Percentiles rank a stretch among this genome's conserved stretches.
Conservation (phyloP, 192 early-diverging fungal species). For the Neocallimastix lanati region DNA sequence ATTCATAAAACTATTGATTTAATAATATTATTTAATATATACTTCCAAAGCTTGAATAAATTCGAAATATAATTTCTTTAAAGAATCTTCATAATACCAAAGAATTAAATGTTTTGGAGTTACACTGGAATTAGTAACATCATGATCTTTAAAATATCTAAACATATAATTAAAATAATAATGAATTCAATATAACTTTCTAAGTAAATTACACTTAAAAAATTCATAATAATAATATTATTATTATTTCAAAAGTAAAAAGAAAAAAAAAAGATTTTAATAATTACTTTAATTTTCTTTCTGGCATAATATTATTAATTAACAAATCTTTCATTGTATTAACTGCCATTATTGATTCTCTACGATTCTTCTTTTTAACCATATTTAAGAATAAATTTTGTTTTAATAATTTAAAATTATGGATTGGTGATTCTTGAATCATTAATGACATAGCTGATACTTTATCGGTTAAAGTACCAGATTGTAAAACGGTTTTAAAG, state of each 20-base stretch:
- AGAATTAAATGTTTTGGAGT: conserved; percentile 56
- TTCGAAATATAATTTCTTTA: conserved; percentile 83
- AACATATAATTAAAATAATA: not conserved
- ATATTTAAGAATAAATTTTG: conserved; percentile 42
- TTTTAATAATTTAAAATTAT: conserved; percentile 47
- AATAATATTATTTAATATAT: too few relatives aligned
- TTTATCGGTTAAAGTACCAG: conserved; percentile 84
- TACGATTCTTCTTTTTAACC: conserved; percentile 75
- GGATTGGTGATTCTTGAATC: conserved; percentile 79
- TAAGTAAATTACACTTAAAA: too few relatives aligned
- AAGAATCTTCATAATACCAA: conserved; percentile 86
- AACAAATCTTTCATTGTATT: conserved; percentile 81
- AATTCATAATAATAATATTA: too few relatives aligned
- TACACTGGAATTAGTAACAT: conserved; percentile 33
- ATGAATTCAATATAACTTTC: too few relatives aligned
- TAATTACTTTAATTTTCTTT: conserved; percentile 48
- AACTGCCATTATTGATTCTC: conserved; percentile 70
- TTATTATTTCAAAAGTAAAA: too few relatives aligned
- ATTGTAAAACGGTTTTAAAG: conserved; percentile 66
- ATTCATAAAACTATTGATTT: too few relatives aligned
- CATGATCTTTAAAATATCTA: conserved; percentile 80
- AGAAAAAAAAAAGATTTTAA: too few relatives aligned
- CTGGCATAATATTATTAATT: conserved; percentile 57
- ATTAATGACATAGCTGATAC: conserved; percentile 83
- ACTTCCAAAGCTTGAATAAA: conserved; percentile 78